Conservation (phyloP, 768 basidiomycete genomes). For the Neoboletus brunneissimus region DNA sequence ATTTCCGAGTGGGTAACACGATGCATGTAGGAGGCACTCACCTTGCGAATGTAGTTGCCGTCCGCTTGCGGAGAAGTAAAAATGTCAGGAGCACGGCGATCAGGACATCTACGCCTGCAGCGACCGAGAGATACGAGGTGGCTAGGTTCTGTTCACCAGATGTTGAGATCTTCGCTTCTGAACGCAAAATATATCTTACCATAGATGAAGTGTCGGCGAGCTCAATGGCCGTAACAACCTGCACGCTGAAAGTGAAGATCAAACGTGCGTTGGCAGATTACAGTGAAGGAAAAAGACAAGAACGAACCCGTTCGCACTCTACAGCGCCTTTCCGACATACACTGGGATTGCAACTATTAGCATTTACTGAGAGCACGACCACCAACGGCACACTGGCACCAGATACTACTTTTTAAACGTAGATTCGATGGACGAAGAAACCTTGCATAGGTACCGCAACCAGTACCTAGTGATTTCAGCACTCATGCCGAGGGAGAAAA, state of each 20-base stretch:
- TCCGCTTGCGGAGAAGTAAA: conserved; percentile 4
- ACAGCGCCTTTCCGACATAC: background rate
- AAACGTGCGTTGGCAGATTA: background rate
- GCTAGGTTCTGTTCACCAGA: background rate
- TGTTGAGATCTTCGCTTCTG: background rate
- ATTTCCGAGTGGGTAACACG: no score
- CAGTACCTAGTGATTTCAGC: conserved; percentile 2
- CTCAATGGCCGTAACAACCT: background rate
- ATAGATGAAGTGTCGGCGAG: background rate
- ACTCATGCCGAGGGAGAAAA: no score
- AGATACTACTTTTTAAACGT: no score
- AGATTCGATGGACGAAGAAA: conserved; percentile 14
- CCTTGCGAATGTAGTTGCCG: background rate
- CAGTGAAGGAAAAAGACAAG: background rate
- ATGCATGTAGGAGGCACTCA: background rate
- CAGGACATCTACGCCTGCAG: conserved; percentile 6
- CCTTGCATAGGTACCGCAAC: conserved; percentile 1
- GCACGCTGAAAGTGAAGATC: background rate
- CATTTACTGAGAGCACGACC: background rate
- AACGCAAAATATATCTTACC: background rate
- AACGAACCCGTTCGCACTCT: background rate
- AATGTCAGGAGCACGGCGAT: conserved; percentile 1
- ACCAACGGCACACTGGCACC: background rate
- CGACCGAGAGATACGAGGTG: background rate
- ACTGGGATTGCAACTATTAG: background rate